Base-by-base conservation (phyloP, 495 filamentous ascomycete genomes). In the Hypomontagnella monticulosa region DNA sequence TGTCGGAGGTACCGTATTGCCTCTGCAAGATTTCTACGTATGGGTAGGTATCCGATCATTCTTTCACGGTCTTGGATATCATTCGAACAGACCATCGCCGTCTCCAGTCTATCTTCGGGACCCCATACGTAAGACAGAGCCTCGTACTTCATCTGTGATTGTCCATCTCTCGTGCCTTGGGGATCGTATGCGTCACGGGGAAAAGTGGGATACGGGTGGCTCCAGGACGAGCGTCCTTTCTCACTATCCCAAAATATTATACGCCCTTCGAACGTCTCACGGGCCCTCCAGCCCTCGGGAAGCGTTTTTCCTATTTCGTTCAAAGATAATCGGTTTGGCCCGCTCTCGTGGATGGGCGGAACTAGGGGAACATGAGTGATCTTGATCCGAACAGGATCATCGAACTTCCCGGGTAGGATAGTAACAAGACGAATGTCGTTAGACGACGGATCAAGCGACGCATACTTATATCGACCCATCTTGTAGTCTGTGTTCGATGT, bases 41-140 rank as follows among this genome's bases (percentile, higher is more conserved):
- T 49, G 4, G 37, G 38, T 11, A 65, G 32, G 1, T 15, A n/a
- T 19, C 16, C 38, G 1, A 1, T 44, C 1, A 27, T 27, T 27
- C 3, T 6, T 27, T 27, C 23, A 27, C 23, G 23, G 6, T 27
- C 23, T 3, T 27, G 23, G 23, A 27, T 14, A 6, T 37, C 20
- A 4, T 4, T 33, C 8, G 50, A 23, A 6, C 23, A 11, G 5
- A 63, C 15, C 9, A 49, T 47, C 4, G 20, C 41, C n/a, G n/a
- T 41, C 14, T 50, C 19, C 15, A 1, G 11, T 4, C 16, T 7
- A 11, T 56, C 32, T 4, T 30, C 33, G 4, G 62, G 30, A 1
- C 62, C 62, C 56, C 62, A 66, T 4, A 41, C 36, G 18, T 66
- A 66, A 19, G 62, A 66, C 37, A 66, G 41, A 11, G 62, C 62